These are phyloP conservation scores for Viola pubescens DNA, from an alignment of 441 rosid species.

Conservation along the genomic window DNA sequence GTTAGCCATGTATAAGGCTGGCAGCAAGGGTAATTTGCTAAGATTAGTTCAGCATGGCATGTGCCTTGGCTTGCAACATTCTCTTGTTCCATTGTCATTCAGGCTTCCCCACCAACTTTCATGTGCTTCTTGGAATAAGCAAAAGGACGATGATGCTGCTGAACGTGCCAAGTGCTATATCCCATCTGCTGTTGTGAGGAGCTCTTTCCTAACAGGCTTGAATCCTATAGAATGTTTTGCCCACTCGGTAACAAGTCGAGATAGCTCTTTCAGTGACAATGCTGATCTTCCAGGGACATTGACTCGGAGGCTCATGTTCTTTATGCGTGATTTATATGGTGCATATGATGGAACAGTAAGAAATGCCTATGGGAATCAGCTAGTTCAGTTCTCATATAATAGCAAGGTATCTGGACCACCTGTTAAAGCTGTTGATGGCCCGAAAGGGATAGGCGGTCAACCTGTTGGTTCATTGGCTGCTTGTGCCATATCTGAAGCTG, in stretches of 20 bases:
- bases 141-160: slow-evolving; percentile 26
- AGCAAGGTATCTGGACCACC: slow-evolving; percentile 8
- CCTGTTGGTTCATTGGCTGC: slow-evolving; percentile 85
- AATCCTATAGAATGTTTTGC: slow-evolving; percentile 83
- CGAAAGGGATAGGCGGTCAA: slow-evolving; percentile 45
- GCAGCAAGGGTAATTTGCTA: slow-evolving; percentile 87
- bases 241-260: slow-evolving; percentile 82
- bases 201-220: slow-evolving; percentile 68
- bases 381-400: slow-evolving; percentile 67
- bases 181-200: slow-evolving; percentile 69
- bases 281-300: slow-evolving; percentile 97
- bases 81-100: slow-evolving; percentile 71
- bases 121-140: slow-evolving; percentile 65
- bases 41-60: slow-evolving; percentile 86
- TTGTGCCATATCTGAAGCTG: slow-evolving; percentile 90
- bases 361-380: slow-evolving; percentile 70
- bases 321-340: slow-evolving; percentile 70
- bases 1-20: slow-evolving; percentile 77
- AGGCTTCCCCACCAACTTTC: slow-evolving; percentile 69
- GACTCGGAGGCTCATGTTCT: slow-evolving; percentile 78
- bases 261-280: slow-evolving; percentile 85
- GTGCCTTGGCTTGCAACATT: slow-evolving; percentile 85
- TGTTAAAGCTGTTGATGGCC: slow-evolving; percentile 8
- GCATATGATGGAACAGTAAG: slow-evolving; percentile 95
- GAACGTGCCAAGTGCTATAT: slow-evolving; percentile 50